Evolutionary conservation across 1,139 yeast species (phyloP).

Genomic region (Pichia sp.): DNA sequence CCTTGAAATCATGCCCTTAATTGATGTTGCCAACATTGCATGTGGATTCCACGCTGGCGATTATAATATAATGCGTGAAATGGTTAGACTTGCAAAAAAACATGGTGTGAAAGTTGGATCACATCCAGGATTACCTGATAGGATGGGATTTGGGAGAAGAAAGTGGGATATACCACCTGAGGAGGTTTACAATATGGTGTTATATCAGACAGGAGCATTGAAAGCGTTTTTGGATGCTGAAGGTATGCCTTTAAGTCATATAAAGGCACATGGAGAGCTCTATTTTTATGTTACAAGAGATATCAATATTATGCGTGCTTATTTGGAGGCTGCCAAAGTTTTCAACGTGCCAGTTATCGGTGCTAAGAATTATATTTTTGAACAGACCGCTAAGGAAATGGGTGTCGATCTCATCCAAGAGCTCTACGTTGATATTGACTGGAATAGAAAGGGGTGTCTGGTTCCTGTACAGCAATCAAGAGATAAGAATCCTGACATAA

Average conservation of each 20-base stretch:
- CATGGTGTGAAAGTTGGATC: conserved; percentile 32
- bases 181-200: conserved; percentile 30
- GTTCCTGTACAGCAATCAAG: conserved; percentile 23
- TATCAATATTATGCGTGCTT: conserved; percentile 31
- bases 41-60: conserved; percentile 38
- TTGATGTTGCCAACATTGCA: conserved; percentile 35
- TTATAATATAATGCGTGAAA: conserved; percentile 29
- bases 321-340: conserved; percentile 31
- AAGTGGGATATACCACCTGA: conserved; percentile 30
- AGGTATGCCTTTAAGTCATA: conserved; percentile 29
- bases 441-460: conserved; percentile 28
- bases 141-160: conserved; percentile 34
- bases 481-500: conserved; percentile 29
- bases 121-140: conserved; percentile 35
- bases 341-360: conserved; percentile 31
- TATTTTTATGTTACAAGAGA: conserved; percentile 32
- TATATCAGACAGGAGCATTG: conserved; percentile 35
- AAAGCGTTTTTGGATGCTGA: conserved; percentile 33
- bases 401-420: conserved; percentile 33
- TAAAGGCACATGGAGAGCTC: conserved; percentile 35
- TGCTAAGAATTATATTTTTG: conserved; percentile 26
- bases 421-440: conserved; percentile 32
- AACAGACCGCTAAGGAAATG: conserved; percentile 25
- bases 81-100: conserved; percentile 30
- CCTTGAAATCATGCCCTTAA: conserved; percentile 33